Base-by-base conservation (phyloP, 2,329 filamentous ascomycete species). In the Xylaria sp. region DNA sequence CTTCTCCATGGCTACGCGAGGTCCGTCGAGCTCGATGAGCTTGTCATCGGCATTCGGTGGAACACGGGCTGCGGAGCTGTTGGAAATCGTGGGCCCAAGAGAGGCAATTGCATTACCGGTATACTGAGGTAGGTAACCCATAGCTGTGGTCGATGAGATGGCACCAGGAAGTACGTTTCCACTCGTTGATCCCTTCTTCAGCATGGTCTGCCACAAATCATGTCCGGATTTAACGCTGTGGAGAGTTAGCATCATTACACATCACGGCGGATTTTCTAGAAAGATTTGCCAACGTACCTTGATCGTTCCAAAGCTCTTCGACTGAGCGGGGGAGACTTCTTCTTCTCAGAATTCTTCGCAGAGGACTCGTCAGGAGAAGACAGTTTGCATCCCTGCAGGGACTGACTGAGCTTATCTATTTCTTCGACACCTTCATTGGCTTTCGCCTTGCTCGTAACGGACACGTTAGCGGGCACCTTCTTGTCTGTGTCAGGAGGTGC, bases 121-220 rank as follows among this genome's bases (percentile, higher is more conserved):
- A 58, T 83, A 85, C 31, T 84, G 81, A 15, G 83, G 84, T 46
- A 86, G 72, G 43, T 82, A 78, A n/a, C 83, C 84, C 27, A 80
- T 82, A 7, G 80, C 83, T 11, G 82, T 85, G 44, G 80, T 81
- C 3, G 83, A 81, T 2, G 83, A 83, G 48, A 86, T 73, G 9
- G 82, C 76, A 51, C 83, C 76, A 10, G 81, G 80, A 44, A 81
- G 74, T 7, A 73, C 79, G 44, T 75, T 75, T 46, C 76, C 80
- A 60, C 80, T 84, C 11, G 82, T 75, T 35, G 81, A 78, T n/a
- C 80, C 80, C 67, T 81, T 83, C 72, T 81, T 84, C 67, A 83
- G 70, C 75, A 85, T 78, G 15, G 73, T 77, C 63, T 81, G 79
- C 82, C 80, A 81, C 31, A 85, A 76, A 25, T 81, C 78, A 51